Percentiles rank a stretch among this genome's conserved stretches.
phyloP scores from a whole-genome alignment of 306 rosid species.

The Lagenaria siceraria region DNA sequence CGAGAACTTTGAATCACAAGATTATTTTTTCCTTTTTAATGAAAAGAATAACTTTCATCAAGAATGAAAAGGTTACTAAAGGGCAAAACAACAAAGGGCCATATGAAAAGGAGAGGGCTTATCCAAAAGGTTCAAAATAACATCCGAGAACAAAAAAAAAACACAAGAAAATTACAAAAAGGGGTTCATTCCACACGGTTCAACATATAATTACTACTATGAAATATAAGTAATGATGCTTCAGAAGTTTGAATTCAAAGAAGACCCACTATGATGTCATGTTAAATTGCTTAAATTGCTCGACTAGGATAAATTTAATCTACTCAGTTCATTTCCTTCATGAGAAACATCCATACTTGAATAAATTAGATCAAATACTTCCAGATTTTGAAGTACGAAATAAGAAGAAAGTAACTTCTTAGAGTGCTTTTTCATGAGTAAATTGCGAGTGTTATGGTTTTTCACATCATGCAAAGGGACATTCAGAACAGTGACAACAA shows the following conservation, averaged over 20 bases:
- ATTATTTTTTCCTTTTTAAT: background rate
- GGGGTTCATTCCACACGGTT: too few relatives aligned
- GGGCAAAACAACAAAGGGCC: background rate
- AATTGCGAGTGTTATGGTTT: background rate
- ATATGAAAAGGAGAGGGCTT: background rate
- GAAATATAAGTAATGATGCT: background rate
- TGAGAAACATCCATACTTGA: background rate
- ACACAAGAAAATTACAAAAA: too few relatives aligned
- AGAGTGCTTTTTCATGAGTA: background rate
- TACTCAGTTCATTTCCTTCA: background rate
- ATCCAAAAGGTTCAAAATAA: background rate
- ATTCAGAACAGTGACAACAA: background rate
- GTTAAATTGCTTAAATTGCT: background rate
- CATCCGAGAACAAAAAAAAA: background rate
- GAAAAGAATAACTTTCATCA: background rate
- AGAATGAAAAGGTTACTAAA: background rate
- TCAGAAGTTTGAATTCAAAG: background rate
- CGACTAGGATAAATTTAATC: background rate
- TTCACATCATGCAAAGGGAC: background rate
- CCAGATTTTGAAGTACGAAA: background rate
- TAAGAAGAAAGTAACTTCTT: background rate
- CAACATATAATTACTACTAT: background rate
- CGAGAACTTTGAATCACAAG: background rate
- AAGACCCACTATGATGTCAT: background rate
- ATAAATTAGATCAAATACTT: background rate